Base-by-base conservation (phyloP, 495 filamentous ascomycete genomes). In the Aspergillus coremiiformis region DNA sequence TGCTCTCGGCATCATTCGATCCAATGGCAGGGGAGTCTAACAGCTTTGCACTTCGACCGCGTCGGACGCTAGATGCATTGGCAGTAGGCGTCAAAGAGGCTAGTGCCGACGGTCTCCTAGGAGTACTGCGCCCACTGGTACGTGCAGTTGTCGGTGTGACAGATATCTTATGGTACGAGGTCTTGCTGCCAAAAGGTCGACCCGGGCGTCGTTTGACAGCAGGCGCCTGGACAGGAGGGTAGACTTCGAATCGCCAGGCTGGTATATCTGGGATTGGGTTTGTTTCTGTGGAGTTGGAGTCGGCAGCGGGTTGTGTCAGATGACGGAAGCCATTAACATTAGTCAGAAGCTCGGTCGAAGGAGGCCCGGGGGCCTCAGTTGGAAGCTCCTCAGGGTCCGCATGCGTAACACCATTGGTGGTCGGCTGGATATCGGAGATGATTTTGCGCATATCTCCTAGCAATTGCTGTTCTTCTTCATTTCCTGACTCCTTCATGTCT, bases 201-300 rank as follows among this genome's bases (percentile, higher is more conserved):
- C 75, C 75, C 42, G 70, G 58, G 26, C 73, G 72, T 27, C 73
- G 66, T 54, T 68, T 70, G 17, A 69, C 64, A 1, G 68, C 56
- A 0, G 76, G 66, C 8, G 80, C 77, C 49, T 81, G 85, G n/a
- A 90, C 72, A 3, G 86, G 85, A 32, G 90, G 90, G 60, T 86
- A 92, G 42, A 95, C 81, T 59, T 94, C 86, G 66, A 93, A 96
- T 52, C 90, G 78, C 27, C 78, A 84, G 1, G 86, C 78, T 0
- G 90, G 88, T 44, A 96, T 90, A 33, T 74, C 70, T 12, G 63
- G 62, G 21, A 70, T 65, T 17, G 69, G 69, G 21, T 69, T 63
- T 0, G 53, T 20, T 24, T 62, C 56, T 4, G 46, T 33, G 17
- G 56, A 48, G 43, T 54, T 21, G 44, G 56, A 30, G 39, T 39